Evolutionary conservation across 2,329 filamentous ascomycete species (phyloP).

Genomic region (Polytolypa hystricis): DNA sequence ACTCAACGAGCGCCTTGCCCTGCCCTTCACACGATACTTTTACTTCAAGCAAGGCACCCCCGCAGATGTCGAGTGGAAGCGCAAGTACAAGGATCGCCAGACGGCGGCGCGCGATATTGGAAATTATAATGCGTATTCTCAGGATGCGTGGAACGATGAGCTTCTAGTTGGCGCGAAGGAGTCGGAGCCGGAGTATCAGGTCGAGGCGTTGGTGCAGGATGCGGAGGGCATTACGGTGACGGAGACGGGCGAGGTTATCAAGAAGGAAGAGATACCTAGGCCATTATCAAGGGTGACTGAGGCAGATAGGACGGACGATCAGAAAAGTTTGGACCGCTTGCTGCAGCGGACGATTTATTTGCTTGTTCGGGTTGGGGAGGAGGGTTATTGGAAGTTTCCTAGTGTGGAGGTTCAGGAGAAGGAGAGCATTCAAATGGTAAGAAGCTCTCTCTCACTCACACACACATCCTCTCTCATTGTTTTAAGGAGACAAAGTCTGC

Average conservation of each 20-base stretch:
- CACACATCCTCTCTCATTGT: not conserved
- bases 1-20: conserved; percentile 79
- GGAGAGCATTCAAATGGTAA: conserved; percentile 74
- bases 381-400: conserved; percentile 73
- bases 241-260: conserved; percentile 18
- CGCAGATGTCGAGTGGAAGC: conserved; percentile 76
- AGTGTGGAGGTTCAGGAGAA: conserved; percentile 54
- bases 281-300: conserved; percentile 62
- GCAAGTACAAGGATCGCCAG: conserved; percentile 66
- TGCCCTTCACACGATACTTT: conserved; percentile 81
- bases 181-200: conserved; percentile 51
- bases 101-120: conserved; percentile 77
- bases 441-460: conserved; percentile 22
- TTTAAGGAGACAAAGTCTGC: not conserved
- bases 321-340: conserved; percentile 64
- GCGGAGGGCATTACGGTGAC: conserved; percentile 45
- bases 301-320: conserved; percentile 65
- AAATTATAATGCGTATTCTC: conserved; percentile 62
- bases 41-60: conserved; percentile 91
- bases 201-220: conserved; percentile 62
- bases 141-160: conserved; percentile 85
- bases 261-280: conserved; percentile 54
- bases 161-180: conserved; percentile 61
- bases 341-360: conserved; percentile 79
- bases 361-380: conserved; percentile 54